These are phyloP conservation scores for Penicillium mononematosum DNA, from an alignment of 495 filamentous ascomycete species.

Conservation along the genomic window DNA sequence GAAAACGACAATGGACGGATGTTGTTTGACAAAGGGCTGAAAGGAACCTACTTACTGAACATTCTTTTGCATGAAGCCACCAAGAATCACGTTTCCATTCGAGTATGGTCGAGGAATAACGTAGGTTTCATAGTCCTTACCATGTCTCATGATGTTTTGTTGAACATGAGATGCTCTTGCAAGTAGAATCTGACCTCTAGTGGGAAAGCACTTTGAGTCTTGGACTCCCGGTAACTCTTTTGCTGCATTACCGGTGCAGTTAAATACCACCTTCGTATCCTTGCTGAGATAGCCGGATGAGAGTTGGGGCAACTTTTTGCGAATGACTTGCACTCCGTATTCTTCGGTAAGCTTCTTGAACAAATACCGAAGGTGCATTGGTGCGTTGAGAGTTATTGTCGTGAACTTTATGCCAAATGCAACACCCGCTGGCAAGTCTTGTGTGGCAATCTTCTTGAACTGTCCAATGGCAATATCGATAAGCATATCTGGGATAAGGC, in stretches of 20 bases:
- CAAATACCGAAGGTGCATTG: conserved; percentile 25
- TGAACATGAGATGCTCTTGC: conserved; percentile 32
- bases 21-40: not conserved
- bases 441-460: conserved; percentile 15
- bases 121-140: conserved; percentile 36
- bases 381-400: conserved; percentile 33
- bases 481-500: not conserved
- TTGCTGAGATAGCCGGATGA: conserved; percentile 24
- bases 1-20: not conserved
- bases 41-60: conserved; percentile 7
- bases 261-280: conserved; percentile 31
- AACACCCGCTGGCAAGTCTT: conserved; percentile 26
- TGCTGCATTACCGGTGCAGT: conserved; percentile 31
- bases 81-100: conserved; percentile 31
- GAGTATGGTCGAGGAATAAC: conserved; percentile 35
- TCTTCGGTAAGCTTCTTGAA: conserved; percentile 8
- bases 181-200: conserved; percentile 42
- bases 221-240: conserved; percentile 25
- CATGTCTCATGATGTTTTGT: conserved; percentile 35
- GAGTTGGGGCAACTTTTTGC: conserved; percentile 20
- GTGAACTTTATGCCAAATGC: conserved; percentile 31
- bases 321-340: conserved; percentile 26
- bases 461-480: not conserved
- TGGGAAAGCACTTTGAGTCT: conserved; percentile 31
- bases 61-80: conserved; percentile 34